A percentile compares a stretch with the other conserved stretches of the same genome.
Conservation (phyloP, 2,329 filamentous ascomycete species). For the Lecanosticta acicola region DNA sequence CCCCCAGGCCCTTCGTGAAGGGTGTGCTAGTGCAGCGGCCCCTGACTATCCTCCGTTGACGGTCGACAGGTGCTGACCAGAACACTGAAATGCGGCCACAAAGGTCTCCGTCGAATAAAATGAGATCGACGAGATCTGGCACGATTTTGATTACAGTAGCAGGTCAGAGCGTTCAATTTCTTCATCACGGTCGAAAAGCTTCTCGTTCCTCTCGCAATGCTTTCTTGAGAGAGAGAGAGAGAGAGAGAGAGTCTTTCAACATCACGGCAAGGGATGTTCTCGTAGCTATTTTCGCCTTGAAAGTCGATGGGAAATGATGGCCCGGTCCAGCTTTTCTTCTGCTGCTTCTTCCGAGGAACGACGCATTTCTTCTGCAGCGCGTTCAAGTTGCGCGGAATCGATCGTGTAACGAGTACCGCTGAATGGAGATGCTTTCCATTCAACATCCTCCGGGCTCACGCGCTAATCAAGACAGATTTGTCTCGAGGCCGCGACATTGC, state of each 20-base stretch:
- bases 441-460: not conserved
- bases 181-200: too few species aligned
- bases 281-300: not conserved
- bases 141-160: not conserved
- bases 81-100: not conserved
- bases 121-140: not conserved
- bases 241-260: not conserved
- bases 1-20: too few species aligned
- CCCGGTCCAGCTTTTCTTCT: not conserved
- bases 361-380: not conserved
- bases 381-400: not conserved
- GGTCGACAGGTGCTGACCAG: not conserved
- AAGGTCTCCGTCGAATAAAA: not conserved
- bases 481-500: not conserved
- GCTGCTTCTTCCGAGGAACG: too few species aligned
- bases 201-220: too few species aligned
- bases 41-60: too few species aligned
- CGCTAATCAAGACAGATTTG: not conserved
- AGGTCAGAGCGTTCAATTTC: too few species aligned
- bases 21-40: too few species aligned
- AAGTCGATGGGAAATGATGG: not conserved
- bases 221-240: too few species aligned
- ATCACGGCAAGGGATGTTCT: not conserved
- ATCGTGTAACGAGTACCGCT: not conserved
- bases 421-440: not conserved